Evolutionary conservation across 2,329 filamentous ascomycete genomes (phyloP).

Genomic region (Trichoderma sp.): DNA sequence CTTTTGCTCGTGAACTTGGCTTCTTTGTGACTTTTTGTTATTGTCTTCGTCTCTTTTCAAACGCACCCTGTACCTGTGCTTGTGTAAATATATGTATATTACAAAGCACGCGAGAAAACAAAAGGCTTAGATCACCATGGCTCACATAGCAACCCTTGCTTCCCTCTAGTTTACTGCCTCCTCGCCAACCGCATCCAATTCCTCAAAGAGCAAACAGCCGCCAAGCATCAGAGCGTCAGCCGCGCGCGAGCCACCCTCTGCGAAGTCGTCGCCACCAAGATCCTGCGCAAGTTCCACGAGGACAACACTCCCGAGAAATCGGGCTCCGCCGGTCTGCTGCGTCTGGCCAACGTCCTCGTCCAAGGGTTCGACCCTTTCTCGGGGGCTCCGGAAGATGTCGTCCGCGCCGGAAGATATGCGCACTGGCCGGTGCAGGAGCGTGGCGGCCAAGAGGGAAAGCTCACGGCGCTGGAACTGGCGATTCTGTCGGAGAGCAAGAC

Average conservation of each 20-base stretch:
- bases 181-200: conserved; percentile 72
- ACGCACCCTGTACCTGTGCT: too few relatives aligned
- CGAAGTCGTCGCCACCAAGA: conserved; percentile 66
- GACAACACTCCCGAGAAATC: conserved; percentile 49
- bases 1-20: not conserved
- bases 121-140: not conserved
- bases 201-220: conserved; percentile 64
- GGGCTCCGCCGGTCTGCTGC: conserved; percentile 62
- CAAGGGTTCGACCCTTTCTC: conserved; percentile 73
- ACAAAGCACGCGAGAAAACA: not conserved
- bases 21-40: not conserved
- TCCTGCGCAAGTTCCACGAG: conserved; percentile 69
- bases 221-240: conserved; percentile 69
- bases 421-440: conserved; percentile 45
- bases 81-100: not conserved
- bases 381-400: conserved; percentile 62
- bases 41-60: not conserved
- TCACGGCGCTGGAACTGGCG: conserved; percentile 70
- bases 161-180: conserved; percentile 63
- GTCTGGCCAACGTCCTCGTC: conserved; percentile 68
- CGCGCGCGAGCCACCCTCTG: conserved; percentile 68
- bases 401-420: conserved; percentile 47
- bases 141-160: conserved; percentile 16
- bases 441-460: conserved; percentile 51
- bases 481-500: conserved; percentile 71